Evolutionary conservation across 768 basidiomycete genomes (phyloP).

Genomic region (Lentinula detonsa): DNA sequence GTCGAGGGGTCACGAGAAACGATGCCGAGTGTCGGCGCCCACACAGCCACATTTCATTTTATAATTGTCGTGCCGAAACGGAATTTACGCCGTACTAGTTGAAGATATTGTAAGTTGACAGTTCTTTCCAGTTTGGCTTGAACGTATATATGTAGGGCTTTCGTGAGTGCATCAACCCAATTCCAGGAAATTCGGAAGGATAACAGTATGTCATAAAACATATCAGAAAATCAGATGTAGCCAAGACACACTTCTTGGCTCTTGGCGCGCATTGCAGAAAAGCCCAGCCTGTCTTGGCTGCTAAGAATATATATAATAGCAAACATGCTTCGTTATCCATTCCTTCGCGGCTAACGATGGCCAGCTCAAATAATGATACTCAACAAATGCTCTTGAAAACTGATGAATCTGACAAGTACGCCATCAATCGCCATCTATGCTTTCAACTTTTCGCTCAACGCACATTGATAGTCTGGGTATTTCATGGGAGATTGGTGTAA

Average conservation of each 20-base stretch:
- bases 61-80: no score
- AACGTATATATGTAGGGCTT: no score
- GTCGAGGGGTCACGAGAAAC: no score
- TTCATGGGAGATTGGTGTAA: constrained; percentile 23
- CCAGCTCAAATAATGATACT: background rate
- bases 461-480: constrained; percentile 12
- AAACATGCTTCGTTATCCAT: background rate
- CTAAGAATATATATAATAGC: background rate
- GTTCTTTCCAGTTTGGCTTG: no score
- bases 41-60: no score
- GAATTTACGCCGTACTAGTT: no score
- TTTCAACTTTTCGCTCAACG: background rate
- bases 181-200: background rate
- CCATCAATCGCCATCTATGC: background rate
- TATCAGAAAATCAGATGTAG: background rate
- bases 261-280: background rate
- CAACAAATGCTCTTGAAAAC: background rate
- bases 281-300: background rate
- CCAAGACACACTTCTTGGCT: background rate
- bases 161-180: no score
- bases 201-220: background rate
- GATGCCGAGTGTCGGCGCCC: no score
- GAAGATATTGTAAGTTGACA: no score
- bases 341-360: background rate
- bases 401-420: background rate